Base-by-base conservation (phyloP, 1,284 basidiomycete genomes). In the Wolfiporia cocos region DNA sequence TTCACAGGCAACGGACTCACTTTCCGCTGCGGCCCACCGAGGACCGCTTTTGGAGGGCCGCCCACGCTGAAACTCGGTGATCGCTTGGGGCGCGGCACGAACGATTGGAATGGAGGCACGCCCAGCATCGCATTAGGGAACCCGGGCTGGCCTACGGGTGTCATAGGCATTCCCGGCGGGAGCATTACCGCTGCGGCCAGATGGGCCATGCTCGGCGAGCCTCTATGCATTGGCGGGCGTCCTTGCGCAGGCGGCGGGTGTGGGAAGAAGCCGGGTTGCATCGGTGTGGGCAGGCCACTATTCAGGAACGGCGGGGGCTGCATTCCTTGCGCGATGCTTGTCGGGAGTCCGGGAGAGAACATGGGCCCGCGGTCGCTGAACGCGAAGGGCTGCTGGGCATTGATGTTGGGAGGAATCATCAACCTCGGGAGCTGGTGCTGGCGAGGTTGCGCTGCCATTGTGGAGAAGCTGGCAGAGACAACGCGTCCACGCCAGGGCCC, bases 41-140 rank as follows among this genome's bases (percentile, higher is more conserved):
- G 66, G 2, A 78, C 72, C 2, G 87, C 87, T 58, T 90, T 90
- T 14, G 87, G 86, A 11, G 86, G 86, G 4, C 86, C 86, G 12
- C 87, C 87, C 12, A 69, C 64, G 51, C 68, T 73, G 45, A 90
- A 71, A 53, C 83, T 87, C 22, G 76, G 73, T 43, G 84, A 76
- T 42, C 86, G 62, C 47, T 74, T 69, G 49, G 68, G 70, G 67
- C 71, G 58, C 62, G 71, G 78, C 30, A 68, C 57, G 49, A 81
- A 82, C 0, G 76, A 70, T 33, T 63, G 77, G 17, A 48, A 54
- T 2, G 59, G 68, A 22, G 60, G 63, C 31, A 65, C 63, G 2
- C 69, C 52, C 47, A 84, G 67, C 15, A 77, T 71, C 14, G 70
- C 66, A 22, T 69, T 68, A 15, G 78, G 70, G 51, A 86, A 84